Conservation (phyloP, 2,329 filamentous ascomycete species). For the Myriosclerotinia duriaeana region DNA sequence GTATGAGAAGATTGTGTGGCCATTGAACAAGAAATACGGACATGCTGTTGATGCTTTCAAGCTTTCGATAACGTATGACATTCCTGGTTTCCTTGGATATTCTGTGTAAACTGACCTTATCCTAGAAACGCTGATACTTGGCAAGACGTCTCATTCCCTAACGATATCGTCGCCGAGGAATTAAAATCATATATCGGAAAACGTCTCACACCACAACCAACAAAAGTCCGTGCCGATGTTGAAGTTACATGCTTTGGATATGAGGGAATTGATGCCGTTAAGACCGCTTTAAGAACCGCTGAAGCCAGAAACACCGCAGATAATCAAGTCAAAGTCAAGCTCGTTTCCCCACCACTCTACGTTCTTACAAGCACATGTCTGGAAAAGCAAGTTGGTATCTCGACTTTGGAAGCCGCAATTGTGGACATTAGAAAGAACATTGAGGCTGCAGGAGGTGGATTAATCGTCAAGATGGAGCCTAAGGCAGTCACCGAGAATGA, state of each 20-base stretch:
- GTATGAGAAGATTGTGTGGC: constrained; percentile 95
- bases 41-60: constrained; percentile 98
- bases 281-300: constrained; percentile 84
- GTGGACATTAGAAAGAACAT: constrained; percentile 82
- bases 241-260: constrained; percentile 95
- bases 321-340: constrained; percentile 94
- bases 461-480: constrained; percentile 95
- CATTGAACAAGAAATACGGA: constrained; percentile 94
- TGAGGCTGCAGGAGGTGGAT: constrained; percentile 71
- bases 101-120: constrained; percentile 27
- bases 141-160: constrained; percentile 89
- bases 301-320: constrained; percentile 91
- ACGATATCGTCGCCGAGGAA: constrained; percentile 80
- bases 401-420: constrained; percentile 84
- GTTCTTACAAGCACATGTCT: constrained; percentile 93
- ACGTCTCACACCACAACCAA: constrained; percentile 95
- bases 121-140: constrained; percentile 90
- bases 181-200: constrained; percentile 95
- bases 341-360: constrained; percentile 96
- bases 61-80: constrained; percentile 85
- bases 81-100: constrained; percentile 19
- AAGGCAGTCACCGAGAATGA: constrained; percentile 99
- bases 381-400: constrained; percentile 86
- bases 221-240: constrained; percentile 96
- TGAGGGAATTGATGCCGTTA: constrained; percentile 97